phyloP scores from a whole-genome alignment of 2,329 filamentous ascomycete genomes.

The Lasiodiplodia sp. region DNA sequence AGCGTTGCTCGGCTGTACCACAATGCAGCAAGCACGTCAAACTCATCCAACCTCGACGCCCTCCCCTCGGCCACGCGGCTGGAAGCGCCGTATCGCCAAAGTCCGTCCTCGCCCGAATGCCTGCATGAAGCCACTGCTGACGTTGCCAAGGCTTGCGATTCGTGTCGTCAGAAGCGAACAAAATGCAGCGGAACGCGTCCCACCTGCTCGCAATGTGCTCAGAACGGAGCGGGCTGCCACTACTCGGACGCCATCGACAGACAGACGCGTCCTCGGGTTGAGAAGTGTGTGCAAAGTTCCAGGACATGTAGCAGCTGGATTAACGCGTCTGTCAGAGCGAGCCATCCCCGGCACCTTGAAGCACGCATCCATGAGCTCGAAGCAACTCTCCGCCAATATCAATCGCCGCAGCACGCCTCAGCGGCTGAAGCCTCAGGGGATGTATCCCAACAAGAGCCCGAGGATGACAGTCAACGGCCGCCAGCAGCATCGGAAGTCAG shows the following conservation, averaged over 20 bases:
- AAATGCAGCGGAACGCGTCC: conserved; percentile 21
- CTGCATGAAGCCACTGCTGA: not conserved
- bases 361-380: conserved; percentile 12
- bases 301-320: too few relatives aligned
- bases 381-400: not conserved
- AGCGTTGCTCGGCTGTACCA: not conserved
- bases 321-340: not conserved
- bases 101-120: not conserved
- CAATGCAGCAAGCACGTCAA: not conserved
- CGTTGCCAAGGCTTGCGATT: conserved; percentile 12
- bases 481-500: not conserved
- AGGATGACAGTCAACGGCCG: not conserved
- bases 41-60: not conserved
- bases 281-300: not conserved
- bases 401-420: not conserved
- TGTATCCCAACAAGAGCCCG: not conserved
- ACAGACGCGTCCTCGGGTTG: not conserved
- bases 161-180: conserved; percentile 1
- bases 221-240: not conserved
- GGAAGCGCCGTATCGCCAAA: conserved; percentile 23
- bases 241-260: conserved; percentile 2
- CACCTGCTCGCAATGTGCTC: conserved; percentile 6
- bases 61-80: not conserved
- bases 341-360: not conserved
- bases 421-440: not conserved